A percentile compares a stretch with the other conserved stretches of the same genome.
Evolutionary conservation across 2,329 filamentous ascomycete genomes (phyloP).

Genomic region (Ascochyta pisi): DNA sequence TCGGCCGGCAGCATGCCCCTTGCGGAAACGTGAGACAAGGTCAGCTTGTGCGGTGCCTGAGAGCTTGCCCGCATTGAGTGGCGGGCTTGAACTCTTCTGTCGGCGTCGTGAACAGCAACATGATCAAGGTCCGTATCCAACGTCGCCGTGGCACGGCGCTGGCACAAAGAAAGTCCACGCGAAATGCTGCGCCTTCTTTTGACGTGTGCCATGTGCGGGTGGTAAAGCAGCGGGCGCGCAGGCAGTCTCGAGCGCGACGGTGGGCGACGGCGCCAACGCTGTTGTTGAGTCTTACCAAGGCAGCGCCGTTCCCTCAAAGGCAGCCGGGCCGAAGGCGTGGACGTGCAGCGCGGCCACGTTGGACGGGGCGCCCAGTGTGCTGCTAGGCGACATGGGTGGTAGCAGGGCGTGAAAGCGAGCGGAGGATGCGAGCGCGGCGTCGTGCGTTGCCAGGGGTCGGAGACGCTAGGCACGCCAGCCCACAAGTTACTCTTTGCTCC

Average conservation of each 20-base stretch:
- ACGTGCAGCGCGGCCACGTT: slow-evolving; percentile 23
- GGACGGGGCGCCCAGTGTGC: slow-evolving; percentile 16
- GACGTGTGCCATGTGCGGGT: neutral
- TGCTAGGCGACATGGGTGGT: slow-evolving; percentile 11
- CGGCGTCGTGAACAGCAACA: slow-evolving; percentile 4
- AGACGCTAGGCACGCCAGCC: slow-evolving; percentile 20
- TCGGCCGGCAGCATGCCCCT: slow-evolving; percentile 26
- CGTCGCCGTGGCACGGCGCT: slow-evolving; percentile 1
- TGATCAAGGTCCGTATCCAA: neutral
- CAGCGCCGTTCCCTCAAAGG: slow-evolving; percentile 26
- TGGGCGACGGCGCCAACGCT: slow-evolving; percentile 17
- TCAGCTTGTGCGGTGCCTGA: slow-evolving; percentile 23
- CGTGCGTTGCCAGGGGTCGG: slow-evolving; percentile 25
- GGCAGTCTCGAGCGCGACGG: slow-evolving; percentile 16
- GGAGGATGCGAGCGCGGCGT: slow-evolving; percentile 28
- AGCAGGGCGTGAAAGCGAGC: slow-evolving; percentile 11
- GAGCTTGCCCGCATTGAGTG: slow-evolving; percentile 27
- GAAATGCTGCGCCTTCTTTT: neutral
- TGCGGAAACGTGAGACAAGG: slow-evolving; percentile 38
- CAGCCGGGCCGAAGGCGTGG: slow-evolving; percentile 29
- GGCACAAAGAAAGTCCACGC: neutral
- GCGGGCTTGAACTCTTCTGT: slow-evolving; percentile 20
- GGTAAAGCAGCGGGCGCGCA: slow-evolving; percentile 15
- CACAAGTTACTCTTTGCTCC: slow-evolving; percentile 9
- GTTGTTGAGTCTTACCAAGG: slow-evolving; percentile 33